These are phyloP conservation scores for Populus hybrid DNA, from an alignment of 441 rosid species.

Conservation along the genomic window DNA sequence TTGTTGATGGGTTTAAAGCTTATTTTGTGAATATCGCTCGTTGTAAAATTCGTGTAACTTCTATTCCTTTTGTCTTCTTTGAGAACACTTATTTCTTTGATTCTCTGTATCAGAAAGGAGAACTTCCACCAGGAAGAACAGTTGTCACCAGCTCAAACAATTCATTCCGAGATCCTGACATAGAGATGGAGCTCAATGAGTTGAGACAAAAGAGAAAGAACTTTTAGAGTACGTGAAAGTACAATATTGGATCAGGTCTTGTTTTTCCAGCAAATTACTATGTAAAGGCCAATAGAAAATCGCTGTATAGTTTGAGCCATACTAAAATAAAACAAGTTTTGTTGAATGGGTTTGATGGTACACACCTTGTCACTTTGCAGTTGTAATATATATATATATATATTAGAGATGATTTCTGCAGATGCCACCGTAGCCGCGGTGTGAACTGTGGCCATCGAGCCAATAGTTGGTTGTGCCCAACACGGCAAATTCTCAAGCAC, in stretches of 20 bases:
- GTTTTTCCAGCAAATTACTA: slow-evolving; percentile 3
- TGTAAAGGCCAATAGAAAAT: slow-evolving; percentile 23
- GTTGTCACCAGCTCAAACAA: slow-evolving; percentile 30
- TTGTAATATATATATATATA: slow-evolving; percentile 4
- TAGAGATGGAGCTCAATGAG: slow-evolving; percentile 68
- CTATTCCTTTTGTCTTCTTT: neutral
- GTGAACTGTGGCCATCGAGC: too few species aligned
- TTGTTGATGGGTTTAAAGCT: neutral
- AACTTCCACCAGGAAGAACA: slow-evolving; percentile 63
- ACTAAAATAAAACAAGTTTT: slow-evolving; percentile 7
- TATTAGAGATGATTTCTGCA: too few species aligned
- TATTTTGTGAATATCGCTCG: neutral
- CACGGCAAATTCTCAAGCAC: too few species aligned
- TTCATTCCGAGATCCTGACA: slow-evolving; percentile 46
- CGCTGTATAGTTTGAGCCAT: slow-evolving; percentile 23
- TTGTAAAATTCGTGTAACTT: neutral
- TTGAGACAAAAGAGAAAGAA: slow-evolving; percentile 59
- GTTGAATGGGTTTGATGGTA: neutral
- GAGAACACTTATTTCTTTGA: neutral
- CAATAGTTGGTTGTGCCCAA: too few species aligned
- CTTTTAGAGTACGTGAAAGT: slow-evolving; percentile 24
- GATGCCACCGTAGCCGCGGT: too few species aligned
- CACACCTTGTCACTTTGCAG: neutral
- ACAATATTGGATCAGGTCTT: slow-evolving; percentile 5
- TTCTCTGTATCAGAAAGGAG: slow-evolving; percentile 49